Conservation (phyloP, 192 early-diverging fungal species). For the Coemansia sp. region DNA sequence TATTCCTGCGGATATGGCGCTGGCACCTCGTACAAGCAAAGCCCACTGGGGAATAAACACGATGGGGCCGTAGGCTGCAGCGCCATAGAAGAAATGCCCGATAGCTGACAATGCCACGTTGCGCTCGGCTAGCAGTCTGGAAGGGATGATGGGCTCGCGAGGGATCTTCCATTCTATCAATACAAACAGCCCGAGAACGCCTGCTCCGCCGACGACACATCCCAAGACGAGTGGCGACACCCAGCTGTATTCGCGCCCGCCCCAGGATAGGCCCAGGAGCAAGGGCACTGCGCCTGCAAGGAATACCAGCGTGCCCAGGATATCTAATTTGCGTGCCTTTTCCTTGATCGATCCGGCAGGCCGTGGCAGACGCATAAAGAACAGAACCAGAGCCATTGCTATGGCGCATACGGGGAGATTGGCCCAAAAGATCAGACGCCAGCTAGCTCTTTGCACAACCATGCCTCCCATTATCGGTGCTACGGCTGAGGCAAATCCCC, state of each 20-base stretch:
- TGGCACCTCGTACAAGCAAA: conserved; percentile 71
- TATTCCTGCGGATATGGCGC: conserved; percentile 71
- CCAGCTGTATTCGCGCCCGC: conserved; percentile 65
- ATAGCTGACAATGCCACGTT: conserved; percentile 58
- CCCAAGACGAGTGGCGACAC: conserved; percentile 56
- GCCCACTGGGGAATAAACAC: conserved; percentile 84
- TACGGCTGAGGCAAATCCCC: conserved; percentile 72
- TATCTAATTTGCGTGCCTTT: conserved; percentile 65
- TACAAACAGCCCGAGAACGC: conserved; percentile 55
- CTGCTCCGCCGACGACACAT: conserved; percentile 50
- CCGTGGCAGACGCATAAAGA: conserved; percentile 59
- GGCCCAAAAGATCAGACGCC: conserved; percentile 76
- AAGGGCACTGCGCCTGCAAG: conserved; percentile 44
- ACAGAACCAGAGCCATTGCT: conserved; percentile 54
- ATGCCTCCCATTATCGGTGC: conserved; percentile 86
- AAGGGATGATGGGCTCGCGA: conserved; percentile 43
- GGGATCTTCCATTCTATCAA: conserved; percentile 65
- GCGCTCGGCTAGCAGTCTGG: conserved; percentile 58
- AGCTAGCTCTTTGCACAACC: conserved; percentile 65
- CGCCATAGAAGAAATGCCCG: conserved; percentile 62
- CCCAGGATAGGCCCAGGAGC: conserved; percentile 61
- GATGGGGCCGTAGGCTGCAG: conserved; percentile 58
- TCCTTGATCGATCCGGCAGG: conserved; percentile 49
- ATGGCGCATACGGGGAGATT: conserved; percentile 79
- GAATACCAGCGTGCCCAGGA: conserved; percentile 50